Base-by-base conservation (phyloP, 768 basidiomycete genomes). In the Hebeloma cylindrosporum region DNA sequence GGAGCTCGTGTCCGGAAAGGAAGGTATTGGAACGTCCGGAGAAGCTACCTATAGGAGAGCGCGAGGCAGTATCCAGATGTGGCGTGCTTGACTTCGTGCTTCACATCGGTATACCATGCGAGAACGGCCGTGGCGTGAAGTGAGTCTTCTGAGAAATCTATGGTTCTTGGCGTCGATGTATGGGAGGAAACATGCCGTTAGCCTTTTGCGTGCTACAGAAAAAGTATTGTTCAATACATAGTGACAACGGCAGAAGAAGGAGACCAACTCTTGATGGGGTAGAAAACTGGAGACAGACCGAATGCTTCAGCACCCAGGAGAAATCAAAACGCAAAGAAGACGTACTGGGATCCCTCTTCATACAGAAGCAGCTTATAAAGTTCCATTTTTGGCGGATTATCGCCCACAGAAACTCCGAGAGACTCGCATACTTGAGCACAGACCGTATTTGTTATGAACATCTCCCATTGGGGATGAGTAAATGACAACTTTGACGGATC, bases 131-230 rank as follows among this genome's bases (percentile, higher is more conserved):
- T 73, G 5, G 50, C 47, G 5, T 57, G 36, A 1, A 54, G 28
- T 17, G 70, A 69, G 5, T 42, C 60, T 51, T 74, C 70, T 0
- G 68, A 60, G 13, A 66, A 53, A 52, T 77, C 69, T 47, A 77
- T 63, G 7, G 66, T 57, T 40, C 63, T 54, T 4, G 57, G 59
- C 7, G 54, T 51, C 13, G 52, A 52, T 1, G 61, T 60, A 56
- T 77, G 74, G 0, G 72, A 66, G 77, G 77, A 47, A 80, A 78
- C 73, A 76, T 77, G 1, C 71, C 74, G 20, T 66, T 46, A 1
- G 62, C 61, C 52, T 76, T 75, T 42, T 72, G 72, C 2, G 74
- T 76, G 43, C 75, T 77, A 33, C 8, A 30, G 31, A 18, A 30
- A 40, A 6, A 36, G 20, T 37, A 57, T 17, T 1, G 17, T 32